A percentile compares a stretch with the other conserved stretches of the same genome.
phyloP scores from a whole-genome alignment of 2,329 filamentous ascomycete species.

The Fusarium denticulatum region DNA sequence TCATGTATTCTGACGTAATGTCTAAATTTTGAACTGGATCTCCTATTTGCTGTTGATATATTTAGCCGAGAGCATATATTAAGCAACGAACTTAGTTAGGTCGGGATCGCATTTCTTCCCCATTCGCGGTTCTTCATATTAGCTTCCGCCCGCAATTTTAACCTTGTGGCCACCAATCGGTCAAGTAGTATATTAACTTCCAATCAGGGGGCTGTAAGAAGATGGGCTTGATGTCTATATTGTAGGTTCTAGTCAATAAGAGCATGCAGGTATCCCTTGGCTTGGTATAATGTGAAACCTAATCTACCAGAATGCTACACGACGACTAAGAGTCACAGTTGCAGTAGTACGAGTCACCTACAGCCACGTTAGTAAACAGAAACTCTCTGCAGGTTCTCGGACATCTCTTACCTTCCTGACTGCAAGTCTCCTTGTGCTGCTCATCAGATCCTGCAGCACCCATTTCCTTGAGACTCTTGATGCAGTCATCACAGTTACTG shows the following conservation, averaged over 20 bases:
- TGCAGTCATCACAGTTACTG: background rate
- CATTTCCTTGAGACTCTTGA: background rate
- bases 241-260: accelerated
- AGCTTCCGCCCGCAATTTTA: background rate
- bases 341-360: background rate
- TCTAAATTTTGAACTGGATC: background rate
- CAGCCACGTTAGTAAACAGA: accelerated
- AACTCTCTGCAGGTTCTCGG: accelerated
- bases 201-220: too few species aligned
- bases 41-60: background rate
- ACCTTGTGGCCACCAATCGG: background rate
- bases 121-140: background rate
- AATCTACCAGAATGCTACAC: background rate
- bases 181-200: background rate
- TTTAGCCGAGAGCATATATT: too few species aligned
- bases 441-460: background rate
- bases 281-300: accelerated
- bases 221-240: background rate
- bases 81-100: background rate
- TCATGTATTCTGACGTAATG: too few species aligned
- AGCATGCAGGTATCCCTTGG: background rate
- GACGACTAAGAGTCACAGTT: background rate
- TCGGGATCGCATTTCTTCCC: accelerated
- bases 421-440: background rate
- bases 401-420: background rate